Percentiles rank a stretch among this genome's conserved stretches.
These are phyloP conservation scores for Aspergillus cavernicola DNA, from an alignment of 495 filamentous ascomycete species.

Conservation along the genomic window DNA sequence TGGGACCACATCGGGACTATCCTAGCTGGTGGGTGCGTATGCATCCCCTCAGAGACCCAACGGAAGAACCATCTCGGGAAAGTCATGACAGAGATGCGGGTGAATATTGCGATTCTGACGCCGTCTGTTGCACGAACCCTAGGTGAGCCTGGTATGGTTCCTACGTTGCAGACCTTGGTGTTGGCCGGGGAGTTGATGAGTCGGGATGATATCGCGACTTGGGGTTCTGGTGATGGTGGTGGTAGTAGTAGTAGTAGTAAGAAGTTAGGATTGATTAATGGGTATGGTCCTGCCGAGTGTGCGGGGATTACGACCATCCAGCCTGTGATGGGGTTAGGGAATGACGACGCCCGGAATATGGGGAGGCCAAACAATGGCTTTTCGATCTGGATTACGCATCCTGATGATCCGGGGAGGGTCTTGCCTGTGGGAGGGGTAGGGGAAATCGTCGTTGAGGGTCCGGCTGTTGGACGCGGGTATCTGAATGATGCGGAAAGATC, in stretches of 20 bases:
- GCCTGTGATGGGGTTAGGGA: not conserved
- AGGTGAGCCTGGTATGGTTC: not conserved
- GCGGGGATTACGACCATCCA: not conserved
- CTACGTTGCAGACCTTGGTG: not conserved
- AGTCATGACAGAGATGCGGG: not conserved
- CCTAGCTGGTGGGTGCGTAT: not conserved
- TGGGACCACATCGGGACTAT: not conserved
- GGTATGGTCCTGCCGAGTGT: not conserved
- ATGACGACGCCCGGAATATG: not conserved
- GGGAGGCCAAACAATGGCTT: not conserved
- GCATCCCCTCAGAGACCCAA: not conserved
- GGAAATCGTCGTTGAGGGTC: conserved; percentile 43
- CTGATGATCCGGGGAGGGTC: conserved; percentile 25
- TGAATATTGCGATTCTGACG: not conserved
- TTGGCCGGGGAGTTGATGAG: not conserved
- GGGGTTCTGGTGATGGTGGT: too few species aligned
- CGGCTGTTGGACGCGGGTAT: conserved; percentile 39
- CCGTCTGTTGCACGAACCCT: not conserved
- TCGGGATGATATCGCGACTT: not conserved
- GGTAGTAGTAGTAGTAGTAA: too few species aligned
- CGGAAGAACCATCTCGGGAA: not conserved
- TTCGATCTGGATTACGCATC: conserved; percentile 33
- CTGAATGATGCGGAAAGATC: conserved; percentile 34
- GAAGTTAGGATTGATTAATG: not conserved
- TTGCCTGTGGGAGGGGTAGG: conserved; percentile 39